These are phyloP conservation scores for Thermochaetoides thermophila DNA, from an alignment of 495 filamentous ascomycete genomes.

Conservation along the genomic window DNA sequence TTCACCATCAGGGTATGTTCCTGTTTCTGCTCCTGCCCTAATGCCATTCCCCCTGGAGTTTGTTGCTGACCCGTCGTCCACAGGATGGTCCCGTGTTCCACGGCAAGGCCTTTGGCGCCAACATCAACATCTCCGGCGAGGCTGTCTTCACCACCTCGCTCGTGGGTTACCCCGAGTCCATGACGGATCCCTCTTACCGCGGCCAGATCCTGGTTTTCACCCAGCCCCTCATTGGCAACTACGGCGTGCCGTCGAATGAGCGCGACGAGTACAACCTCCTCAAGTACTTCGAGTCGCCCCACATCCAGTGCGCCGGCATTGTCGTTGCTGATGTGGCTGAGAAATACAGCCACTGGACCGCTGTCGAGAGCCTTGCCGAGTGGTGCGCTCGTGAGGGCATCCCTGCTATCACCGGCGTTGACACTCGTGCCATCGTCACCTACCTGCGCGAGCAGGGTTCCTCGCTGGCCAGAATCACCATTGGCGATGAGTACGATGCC, in stretches of 20 bases:
- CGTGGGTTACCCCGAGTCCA: constrained; percentile 91
- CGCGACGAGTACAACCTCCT: constrained; percentile 66
- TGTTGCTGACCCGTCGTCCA: no score
- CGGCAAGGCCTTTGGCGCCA: constrained; percentile 84
- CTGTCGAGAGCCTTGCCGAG: constrained; percentile 77
- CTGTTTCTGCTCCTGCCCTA: no score
- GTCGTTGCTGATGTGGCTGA: constrained; percentile 90
- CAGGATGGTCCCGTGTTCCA: constrained; percentile 83
- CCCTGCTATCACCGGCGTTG: constrained; percentile 89
- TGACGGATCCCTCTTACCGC: constrained; percentile 98
- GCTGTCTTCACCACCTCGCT: constrained; percentile 89
- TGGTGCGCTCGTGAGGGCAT: constrained; percentile 96
- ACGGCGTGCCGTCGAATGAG: constrained; percentile 71
- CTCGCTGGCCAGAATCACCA: constrained; percentile 84
- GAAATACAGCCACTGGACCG: constrained; percentile 96
- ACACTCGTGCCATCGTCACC: constrained; percentile 92
- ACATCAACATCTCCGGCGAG: constrained; percentile 82
- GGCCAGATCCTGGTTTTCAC: constrained; percentile 98
- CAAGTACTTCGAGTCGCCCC: constrained; percentile 89
- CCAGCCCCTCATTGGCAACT: constrained; percentile 97
- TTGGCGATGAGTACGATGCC: constrained; percentile 96
- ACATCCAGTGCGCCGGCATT: constrained; percentile 90
- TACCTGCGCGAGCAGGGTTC: constrained; percentile 90
- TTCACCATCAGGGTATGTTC: constrained; percentile 74
- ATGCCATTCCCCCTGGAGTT: no score